phyloP scores from a whole-genome alignment of 2,329 filamentous ascomycete species.

The Orbilia blumenaviensis region DNA sequence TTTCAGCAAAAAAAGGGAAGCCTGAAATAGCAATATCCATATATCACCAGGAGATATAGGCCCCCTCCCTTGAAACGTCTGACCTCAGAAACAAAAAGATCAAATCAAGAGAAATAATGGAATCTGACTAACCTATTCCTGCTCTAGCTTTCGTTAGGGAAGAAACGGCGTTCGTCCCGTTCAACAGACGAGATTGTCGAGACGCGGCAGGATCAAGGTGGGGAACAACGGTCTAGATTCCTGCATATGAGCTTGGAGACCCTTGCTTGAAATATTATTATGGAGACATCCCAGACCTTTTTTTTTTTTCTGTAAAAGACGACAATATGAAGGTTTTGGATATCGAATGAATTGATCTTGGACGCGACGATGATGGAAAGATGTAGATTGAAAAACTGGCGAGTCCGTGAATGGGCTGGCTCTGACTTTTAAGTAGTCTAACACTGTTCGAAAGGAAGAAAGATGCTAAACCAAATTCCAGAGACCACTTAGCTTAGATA shows the following conservation, averaged over 20 bases:
- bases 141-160: neutral
- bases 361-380: no score
- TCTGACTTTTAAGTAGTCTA: no score
- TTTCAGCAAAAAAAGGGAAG: constrained; percentile 7
- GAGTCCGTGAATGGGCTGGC: no score
- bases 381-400: no score
- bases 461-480: no score
- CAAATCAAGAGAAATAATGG: neutral
- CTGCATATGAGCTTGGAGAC: neutral
- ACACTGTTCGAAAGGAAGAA: no score
- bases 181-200: constrained; percentile 11
- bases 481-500: no score
- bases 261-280: neutral
- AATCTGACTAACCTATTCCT: constrained; percentile 13
- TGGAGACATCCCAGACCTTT: neutral
- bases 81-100: neutral
- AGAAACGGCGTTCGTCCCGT: neutral
- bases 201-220: neutral
- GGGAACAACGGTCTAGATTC: constrained; percentile 8
- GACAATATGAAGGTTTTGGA: neutral
- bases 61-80: neutral
- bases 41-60: constrained; percentile 3
- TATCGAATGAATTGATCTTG: neutral
- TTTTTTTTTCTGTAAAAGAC: neutral
- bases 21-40: neutral